Evolutionary conservation across 169 alveolate genomes (phyloP).

Genomic region (Plasmodium reichenowi): DNA sequence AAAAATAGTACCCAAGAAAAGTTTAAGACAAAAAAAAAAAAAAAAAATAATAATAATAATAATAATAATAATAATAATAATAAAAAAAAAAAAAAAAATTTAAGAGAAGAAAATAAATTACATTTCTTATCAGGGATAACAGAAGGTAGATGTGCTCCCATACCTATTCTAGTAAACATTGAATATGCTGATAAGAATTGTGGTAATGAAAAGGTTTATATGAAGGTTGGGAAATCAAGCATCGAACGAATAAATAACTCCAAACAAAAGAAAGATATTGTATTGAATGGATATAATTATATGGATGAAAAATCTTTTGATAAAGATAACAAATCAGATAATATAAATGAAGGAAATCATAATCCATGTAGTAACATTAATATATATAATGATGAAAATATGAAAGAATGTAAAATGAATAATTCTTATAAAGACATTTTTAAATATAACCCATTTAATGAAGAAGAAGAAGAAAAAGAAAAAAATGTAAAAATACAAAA

Average conservation of each 20-base stretch:
- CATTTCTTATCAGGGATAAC: constrained; percentile 60
- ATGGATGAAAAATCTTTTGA: background rate
- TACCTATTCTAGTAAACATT: constrained; percentile 32
- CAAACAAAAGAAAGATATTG: background rate
- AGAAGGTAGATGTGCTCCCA: constrained; percentile 70
- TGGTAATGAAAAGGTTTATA: constrained; percentile 31
- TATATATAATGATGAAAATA: too few relatives aligned
- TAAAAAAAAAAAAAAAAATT: constrained; percentile 1
- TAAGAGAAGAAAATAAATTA: constrained; percentile 23
- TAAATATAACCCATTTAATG: constrained; percentile 66
- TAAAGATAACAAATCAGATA: too few relatives aligned
- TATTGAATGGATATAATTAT: background rate
- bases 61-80: background rate
- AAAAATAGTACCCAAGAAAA: background rate
- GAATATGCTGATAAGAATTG: constrained; percentile 8
- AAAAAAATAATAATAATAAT: background rate
- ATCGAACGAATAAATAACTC: background rate
- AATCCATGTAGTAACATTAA: background rate
- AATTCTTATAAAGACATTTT: constrained; percentile 17
- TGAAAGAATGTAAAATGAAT: background rate
- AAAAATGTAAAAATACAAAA: constrained; percentile 36
- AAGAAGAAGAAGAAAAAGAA: constrained; percentile 57
- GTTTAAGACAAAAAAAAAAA: background rate
- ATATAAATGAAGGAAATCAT: background rate
- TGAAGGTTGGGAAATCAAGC: background rate